Evolutionary conservation across 1,284 basidiomycete species (phyloP).

Genomic region (Cryptococcus sp.): DNA sequence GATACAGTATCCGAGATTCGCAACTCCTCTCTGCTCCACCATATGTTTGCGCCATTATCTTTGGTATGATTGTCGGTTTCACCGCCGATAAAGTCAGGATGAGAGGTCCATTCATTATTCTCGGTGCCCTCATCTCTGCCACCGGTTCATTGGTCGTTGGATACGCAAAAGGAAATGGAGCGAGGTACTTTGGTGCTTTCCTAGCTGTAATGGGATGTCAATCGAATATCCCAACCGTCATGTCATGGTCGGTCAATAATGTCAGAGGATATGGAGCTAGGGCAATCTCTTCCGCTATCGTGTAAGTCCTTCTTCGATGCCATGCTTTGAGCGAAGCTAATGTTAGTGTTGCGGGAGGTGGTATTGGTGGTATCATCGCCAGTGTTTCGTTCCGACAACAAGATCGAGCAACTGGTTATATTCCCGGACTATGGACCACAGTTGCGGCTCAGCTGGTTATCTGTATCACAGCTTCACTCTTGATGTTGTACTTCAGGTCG

Average conservation of each 20-base stretch:
- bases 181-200: slow-evolving; percentile 48
- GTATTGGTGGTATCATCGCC: slow-evolving; percentile 17
- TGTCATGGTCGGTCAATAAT: slow-evolving; percentile 46
- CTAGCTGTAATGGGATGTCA: slow-evolving; percentile 43
- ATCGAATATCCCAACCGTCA: slow-evolving; percentile 35
- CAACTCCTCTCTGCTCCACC: slow-evolving; percentile 48
- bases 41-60: slow-evolving; percentile 43
- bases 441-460: slow-evolving; percentile 7
- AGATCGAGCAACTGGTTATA: slow-evolving; percentile 10
- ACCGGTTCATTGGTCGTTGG: slow-evolving; percentile 45
- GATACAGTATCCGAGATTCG: slow-evolving; percentile 37
- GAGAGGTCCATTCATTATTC: slow-evolving; percentile 42
- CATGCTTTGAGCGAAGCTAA: slow-evolving; percentile 4
- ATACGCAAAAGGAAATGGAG: slow-evolving; percentile 31
- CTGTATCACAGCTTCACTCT: not conserved
- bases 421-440: slow-evolving; percentile 13
- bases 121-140: slow-evolving; percentile 39
- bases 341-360: slow-evolving; percentile 13
- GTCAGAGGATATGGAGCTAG: slow-evolving; percentile 47
- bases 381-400: slow-evolving; percentile 13
- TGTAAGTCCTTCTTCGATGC: slow-evolving; percentile 5
- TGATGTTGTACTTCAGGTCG: slow-evolving; percentile 5
- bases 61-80: slow-evolving; percentile 38
- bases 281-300: slow-evolving; percentile 42
- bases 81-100: slow-evolving; percentile 42